A percentile compares a stretch with the other conserved stretches of the same genome.
Conservation (phyloP, 768 basidiomycete genomes). For the Gloeostereum incarnatum region DNA sequence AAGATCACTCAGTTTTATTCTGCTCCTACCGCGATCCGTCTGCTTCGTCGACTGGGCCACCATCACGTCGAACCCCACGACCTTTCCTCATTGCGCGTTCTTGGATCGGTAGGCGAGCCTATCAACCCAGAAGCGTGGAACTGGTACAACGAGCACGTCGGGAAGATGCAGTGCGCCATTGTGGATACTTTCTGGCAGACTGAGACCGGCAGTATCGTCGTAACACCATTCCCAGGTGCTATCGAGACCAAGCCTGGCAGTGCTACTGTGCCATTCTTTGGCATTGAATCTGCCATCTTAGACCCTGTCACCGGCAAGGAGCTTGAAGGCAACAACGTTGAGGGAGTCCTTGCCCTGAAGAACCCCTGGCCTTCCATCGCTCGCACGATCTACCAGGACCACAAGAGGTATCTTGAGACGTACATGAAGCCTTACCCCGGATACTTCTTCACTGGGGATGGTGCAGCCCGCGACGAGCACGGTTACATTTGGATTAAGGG, state of each 20-base stretch:
- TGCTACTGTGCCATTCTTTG: constrained; percentile 97
- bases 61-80: constrained; percentile 82
- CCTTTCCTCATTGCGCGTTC: constrained; percentile 71
- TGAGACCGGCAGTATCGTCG: constrained; percentile 92
- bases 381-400: constrained; percentile 85
- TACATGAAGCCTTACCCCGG: constrained; percentile 78
- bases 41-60: constrained; percentile 73
- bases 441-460: constrained; percentile 95
- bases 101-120: constrained; percentile 94
- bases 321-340: constrained; percentile 72
- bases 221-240: constrained; percentile 94
- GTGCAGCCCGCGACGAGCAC: constrained; percentile 87
- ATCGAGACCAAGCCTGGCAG: constrained; percentile 94
- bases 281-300: constrained; percentile 81
- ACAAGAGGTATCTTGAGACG: constrained; percentile 63
- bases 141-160: constrained; percentile 97
- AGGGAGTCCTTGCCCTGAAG: constrained; percentile 84
- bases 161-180: constrained; percentile 79
- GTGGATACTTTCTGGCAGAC: constrained; percentile 98
- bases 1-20: constrained; percentile 95
- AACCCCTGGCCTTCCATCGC: constrained; percentile 95
- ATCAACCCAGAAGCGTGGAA: constrained; percentile 99
- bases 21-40: constrained; percentile 89
- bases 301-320: constrained; percentile 63
- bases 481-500: constrained; percentile 99